phyloP scores from a whole-genome alignment of 2,329 filamentous ascomycete genomes.

The Sporothrix inflata region DNA sequence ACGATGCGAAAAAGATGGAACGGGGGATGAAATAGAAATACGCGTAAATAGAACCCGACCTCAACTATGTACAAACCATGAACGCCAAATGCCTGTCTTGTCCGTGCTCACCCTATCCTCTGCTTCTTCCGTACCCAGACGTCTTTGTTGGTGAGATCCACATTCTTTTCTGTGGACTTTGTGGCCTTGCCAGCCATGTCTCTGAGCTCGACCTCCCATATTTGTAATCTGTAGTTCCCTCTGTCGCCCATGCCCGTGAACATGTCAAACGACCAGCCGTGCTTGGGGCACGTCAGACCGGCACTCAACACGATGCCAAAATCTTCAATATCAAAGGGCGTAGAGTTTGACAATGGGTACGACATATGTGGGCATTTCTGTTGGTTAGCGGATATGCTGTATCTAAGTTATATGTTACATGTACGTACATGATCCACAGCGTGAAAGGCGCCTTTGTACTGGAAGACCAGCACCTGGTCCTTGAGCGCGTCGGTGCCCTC shows the following conservation, averaged over 20 bases:
- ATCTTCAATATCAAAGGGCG: constrained; percentile 71
- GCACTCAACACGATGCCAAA: constrained; percentile 62
- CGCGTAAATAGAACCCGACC: not conserved
- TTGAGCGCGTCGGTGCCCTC: constrained; percentile 47
- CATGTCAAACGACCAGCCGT: constrained; percentile 72
- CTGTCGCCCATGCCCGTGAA: constrained; percentile 65
- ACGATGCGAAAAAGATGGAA: no score
- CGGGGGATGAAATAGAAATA: not conserved
- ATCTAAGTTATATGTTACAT: no score
- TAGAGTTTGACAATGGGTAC: constrained; percentile 66
- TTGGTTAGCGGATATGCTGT: not conserved
- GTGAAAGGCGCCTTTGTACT: constrained; percentile 65
- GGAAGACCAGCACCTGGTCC: constrained; percentile 68
- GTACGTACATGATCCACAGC: constrained; percentile 72
- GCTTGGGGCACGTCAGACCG: constrained; percentile 68
- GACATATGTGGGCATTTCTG: constrained; percentile 71
- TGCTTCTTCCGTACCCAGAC: constrained; percentile 52
- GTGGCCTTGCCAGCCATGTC: constrained; percentile 27
- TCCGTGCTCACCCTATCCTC: constrained; percentile 38
- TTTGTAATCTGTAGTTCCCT: constrained; percentile 61
- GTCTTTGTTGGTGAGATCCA: constrained; percentile 35
- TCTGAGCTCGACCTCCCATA: constrained; percentile 67
- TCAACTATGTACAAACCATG: not conserved
- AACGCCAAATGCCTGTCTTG: not conserved
- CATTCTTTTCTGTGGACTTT: not conserved